Base-by-base conservation (phyloP, 75 land plant species). In the Pinus tabuliformis region DNA sequence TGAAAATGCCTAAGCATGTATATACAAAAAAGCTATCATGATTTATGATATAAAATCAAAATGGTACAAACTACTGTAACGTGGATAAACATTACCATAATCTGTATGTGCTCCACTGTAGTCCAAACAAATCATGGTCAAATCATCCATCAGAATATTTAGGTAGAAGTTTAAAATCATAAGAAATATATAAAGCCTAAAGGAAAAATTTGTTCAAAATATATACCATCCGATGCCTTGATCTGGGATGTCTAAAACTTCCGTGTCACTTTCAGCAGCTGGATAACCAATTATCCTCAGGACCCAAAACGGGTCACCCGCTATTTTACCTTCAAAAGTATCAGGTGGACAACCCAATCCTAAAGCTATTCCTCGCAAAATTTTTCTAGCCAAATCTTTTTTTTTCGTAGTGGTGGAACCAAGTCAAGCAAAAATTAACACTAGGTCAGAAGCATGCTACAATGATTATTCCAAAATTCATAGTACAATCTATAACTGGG, bases 31-130 rank as follows among this genome's bases (percentile, higher is more conserved):
- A 39, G 12, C 54, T 39, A 8, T 68, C 52, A 12, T 20, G 72
- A 68, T 42, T 6, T 49, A 9, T 49, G 54, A 49, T 49, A 49
- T 49, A 49, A 49, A 36, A 16, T 33, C 11, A 49, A 49, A 36
- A 16, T 33, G 42, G 18, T 64, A 17, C 36, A 68, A 39, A 68
- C 36, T n/a, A 68, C 18, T 42, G n/a, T 68, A 22, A 11, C 6
- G 18, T 12, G 36, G 72, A 49, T 57, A 73, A 75, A 58, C 13
- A 61, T 75, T 84, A 96, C 99, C 99, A 83, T 96, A 96, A 75
- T 96, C 99, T 58, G 99, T 96, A 85, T 96, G 99, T 66, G 92
- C 99, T 70, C 95, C 98, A 77, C 99, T 96, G 85, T 17, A 80
- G 26, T 54, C 11, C 37, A 73, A 30, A 73, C 30, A 33, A 80